phyloP scores from a whole-genome alignment of 1,139 yeast species.

The Pichia sp. region DNA sequence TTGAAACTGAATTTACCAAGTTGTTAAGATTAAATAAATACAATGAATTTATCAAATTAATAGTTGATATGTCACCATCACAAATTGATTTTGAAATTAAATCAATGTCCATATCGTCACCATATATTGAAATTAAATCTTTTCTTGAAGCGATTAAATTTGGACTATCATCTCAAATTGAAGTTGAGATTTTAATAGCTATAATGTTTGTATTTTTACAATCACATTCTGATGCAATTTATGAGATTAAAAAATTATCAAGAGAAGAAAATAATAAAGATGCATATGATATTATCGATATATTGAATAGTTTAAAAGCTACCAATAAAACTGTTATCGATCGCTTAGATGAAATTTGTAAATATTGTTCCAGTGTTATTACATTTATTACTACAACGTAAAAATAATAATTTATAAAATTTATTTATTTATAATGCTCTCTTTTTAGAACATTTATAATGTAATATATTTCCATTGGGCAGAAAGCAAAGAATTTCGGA shows the following conservation, averaged over 20 bases:
- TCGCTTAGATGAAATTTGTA: conserved; percentile 59
- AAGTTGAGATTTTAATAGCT: conserved; percentile 72
- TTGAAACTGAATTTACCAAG: conserved; percentile 72
- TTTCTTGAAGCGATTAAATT: conserved; percentile 60
- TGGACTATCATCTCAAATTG: conserved; percentile 50
- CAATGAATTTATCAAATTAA: conserved; percentile 42
- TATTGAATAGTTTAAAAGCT: conserved; percentile 33
- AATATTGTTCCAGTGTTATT: conserved; percentile 80
- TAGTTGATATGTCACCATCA: conserved; percentile 68
- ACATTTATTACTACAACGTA: conserved; percentile 46
- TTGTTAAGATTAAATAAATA: conserved; percentile 51
- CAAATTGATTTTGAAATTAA: conserved; percentile 80
- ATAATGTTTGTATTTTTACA: conserved; percentile 67
- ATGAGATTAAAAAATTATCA: conserved; percentile 32
- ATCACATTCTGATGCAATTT: conserved; percentile 77
- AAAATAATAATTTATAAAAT: background rate
- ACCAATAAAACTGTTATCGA: conserved; percentile 37
- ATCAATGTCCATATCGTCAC: conserved; percentile 58
- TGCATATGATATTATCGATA: conserved; percentile 28
- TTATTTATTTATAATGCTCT: conserved; percentile 1
- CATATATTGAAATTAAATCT: conserved; percentile 53
- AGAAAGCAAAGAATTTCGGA: conserved; percentile 52
- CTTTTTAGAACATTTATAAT: conserved; percentile 52
- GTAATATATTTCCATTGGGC: conserved; percentile 49
- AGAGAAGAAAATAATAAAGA: conserved; percentile 15